phyloP scores from a whole-genome alignment of 352 stramenopile genomes.

The Pythium insidiosum region DNA sequence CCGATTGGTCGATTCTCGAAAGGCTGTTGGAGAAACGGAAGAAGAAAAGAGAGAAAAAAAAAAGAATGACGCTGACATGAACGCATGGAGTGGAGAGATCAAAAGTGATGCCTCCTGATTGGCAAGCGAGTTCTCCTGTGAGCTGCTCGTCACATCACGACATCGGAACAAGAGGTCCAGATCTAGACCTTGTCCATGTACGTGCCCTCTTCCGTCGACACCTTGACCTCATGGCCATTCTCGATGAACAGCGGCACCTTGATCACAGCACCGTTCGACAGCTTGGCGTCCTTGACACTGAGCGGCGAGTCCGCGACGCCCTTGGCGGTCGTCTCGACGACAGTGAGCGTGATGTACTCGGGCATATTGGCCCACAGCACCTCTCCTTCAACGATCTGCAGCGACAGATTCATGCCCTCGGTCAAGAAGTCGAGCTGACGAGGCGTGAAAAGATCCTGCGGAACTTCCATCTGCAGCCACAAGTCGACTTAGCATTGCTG shows the following conservation, averaged over 20 bases:
- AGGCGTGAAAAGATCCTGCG: constrained; percentile 54
- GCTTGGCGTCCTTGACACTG: constrained; percentile 76
- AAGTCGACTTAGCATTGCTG: not conserved
- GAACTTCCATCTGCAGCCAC: constrained; percentile 53
- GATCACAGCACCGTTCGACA: constrained; percentile 69
- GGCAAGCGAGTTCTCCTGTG: too few species aligned
- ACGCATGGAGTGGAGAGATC: too few species aligned
- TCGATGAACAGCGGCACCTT: constrained; percentile 84
- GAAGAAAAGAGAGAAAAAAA: too few species aligned
- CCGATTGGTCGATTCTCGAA: too few species aligned
- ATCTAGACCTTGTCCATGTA: constrained; percentile 71
- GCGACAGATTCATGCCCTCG: constrained; percentile 70
- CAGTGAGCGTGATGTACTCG: constrained; percentile 63
- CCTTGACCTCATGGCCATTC: constrained; percentile 62
- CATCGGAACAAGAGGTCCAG: not conserved
- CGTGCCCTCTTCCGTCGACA: constrained; percentile 62
- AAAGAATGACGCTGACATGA: too few species aligned
- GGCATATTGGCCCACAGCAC: constrained; percentile 85
- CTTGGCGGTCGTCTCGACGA: constrained; percentile 77
- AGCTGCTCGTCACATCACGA: too few species aligned
- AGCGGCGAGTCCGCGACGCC: constrained; percentile 64
- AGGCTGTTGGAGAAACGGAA: too few species aligned
- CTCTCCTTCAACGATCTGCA: constrained; percentile 82
- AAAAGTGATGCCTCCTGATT: too few species aligned
- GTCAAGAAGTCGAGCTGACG: constrained; percentile 71